Evolutionary conservation across 1,284 basidiomycete genomes (phyloP), one percentile per base, ranked within the genome.

Genomic region (Schizopora paradoxa): DNA sequence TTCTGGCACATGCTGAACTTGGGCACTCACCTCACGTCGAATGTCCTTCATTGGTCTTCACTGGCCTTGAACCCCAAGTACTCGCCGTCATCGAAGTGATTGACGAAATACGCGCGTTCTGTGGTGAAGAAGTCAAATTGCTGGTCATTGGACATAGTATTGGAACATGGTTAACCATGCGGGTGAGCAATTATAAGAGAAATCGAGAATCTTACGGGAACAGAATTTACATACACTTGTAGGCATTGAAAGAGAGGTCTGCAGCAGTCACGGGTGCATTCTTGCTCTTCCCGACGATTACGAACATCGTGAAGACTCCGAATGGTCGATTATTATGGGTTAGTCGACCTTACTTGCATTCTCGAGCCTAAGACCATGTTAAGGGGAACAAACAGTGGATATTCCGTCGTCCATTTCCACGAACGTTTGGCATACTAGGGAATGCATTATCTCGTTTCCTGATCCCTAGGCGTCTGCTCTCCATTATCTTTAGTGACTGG

Each of bases 111-210:
- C 55, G 45, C 21, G 40, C 56, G 5, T 53, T 56, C 5, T 76
- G 68, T 55, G 58, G 62, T n/a, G 44, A 56, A 6, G 50, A 59
- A 2, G 55, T 63, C 6, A 68, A 62, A 41, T 56, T 80, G 10
- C 57, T 81, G 4, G 21, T 83, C 0, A 61, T 70, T 21, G 79
- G 74, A 6, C 80, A 83, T 51, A 82, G 79, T 51, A 69, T 82
- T 19, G 79, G 79, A 1, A 58, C 73, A 3, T 84, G 79, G 78
- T 66, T 83, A 43, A 57, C 70, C 10, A 54, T 74, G n/a, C 75
- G 82, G 64, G 79, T 74, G 35, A 29, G 59, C 48, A 31, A 27
- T 16, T 35, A 36, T 38, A 10, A 16, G 38, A 18, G 22, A n/a
- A 33, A 25, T 34, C 28, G 6, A 47, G 13, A 41, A 26, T 25